A percentile compares a stretch with the other conserved stretches of the same genome.
These are phyloP conservation scores for Warburgia ugandensis DNA, from an alignment of 164 flowering plant species.

Conservation along the genomic window DNA sequence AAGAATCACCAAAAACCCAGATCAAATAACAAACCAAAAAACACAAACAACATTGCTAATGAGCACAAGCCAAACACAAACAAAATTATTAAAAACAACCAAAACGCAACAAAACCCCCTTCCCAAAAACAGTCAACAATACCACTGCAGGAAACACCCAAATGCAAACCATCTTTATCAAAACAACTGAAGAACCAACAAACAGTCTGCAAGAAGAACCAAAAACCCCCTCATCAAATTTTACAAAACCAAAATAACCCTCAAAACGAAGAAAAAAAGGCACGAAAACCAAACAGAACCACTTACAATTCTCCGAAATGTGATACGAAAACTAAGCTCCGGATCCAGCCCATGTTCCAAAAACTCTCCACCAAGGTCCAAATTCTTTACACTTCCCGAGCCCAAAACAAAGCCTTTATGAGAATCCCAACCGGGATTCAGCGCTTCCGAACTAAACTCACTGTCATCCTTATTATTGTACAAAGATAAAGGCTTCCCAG, in stretches of 20 bases:
- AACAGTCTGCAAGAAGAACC: no score
- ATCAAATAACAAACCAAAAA: no score
- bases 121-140: neutral
- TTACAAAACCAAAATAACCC: neutral
- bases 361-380: conserved; percentile 23
- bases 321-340: conserved; percentile 50
- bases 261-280: neutral
- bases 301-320: conserved; percentile 73
- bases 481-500: conserved; percentile 37
- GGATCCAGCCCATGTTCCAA: conserved; percentile 54
- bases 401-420: conserved; percentile 5
- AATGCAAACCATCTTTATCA: no score
- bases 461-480: conserved; percentile 15
- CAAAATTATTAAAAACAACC: neutral
- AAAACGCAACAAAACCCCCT: no score
- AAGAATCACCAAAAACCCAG: no score
- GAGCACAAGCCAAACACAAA: no score
- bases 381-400: conserved; percentile 18
- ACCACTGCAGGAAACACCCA: neutral
- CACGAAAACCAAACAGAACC: no score
- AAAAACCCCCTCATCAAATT: neutral
- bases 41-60: no score
- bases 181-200: neutral
- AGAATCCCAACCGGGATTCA: conserved; percentile 40
- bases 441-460: conserved; percentile 55